phyloP scores from a whole-genome alignment of 208 protist genomes.

The Strigomonas culicis region DNA sequence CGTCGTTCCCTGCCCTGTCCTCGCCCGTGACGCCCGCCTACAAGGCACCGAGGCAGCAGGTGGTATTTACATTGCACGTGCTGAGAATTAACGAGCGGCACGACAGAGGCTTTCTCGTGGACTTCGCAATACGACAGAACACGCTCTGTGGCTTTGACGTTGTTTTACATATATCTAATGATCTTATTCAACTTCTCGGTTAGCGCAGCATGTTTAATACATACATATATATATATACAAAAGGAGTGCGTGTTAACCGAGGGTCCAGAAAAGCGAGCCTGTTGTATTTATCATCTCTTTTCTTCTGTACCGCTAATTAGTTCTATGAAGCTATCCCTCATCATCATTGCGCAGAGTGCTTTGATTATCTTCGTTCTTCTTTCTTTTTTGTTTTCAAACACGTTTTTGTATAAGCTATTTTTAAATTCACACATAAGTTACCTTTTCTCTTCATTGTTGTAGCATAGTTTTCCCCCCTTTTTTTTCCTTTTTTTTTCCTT shows the following conservation, averaged over 20 bases:
- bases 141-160: slow-evolving; percentile 60
- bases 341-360: background rate
- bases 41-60: slow-evolving; percentile 14
- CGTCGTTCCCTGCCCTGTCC: background rate
- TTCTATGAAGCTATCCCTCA: background rate
- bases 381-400: background rate
- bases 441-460: too few relatives aligned
- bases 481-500: slow-evolving; percentile 6
- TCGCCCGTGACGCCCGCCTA: background rate
- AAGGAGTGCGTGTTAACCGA: background rate
- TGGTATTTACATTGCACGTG: slow-evolving; percentile 63
- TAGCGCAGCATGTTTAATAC: background rate
- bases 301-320: background rate
- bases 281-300: slow-evolving; percentile 14
- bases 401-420: background rate
- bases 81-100: slow-evolving; percentile 85
- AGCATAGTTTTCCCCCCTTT: background rate
- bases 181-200: slow-evolving; percentile 37
- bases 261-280: background rate
- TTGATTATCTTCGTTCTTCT: background rate
- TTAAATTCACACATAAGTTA: slow-evolving; percentile 7
- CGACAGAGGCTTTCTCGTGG: slow-evolving; percentile 70
- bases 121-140: slow-evolving; percentile 64
- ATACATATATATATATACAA: background rate
- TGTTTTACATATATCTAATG: slow-evolving; percentile 45